phyloP scores from a whole-genome alignment of 352 stramenopile genomes.

The Plasmopara viticola region DNA sequence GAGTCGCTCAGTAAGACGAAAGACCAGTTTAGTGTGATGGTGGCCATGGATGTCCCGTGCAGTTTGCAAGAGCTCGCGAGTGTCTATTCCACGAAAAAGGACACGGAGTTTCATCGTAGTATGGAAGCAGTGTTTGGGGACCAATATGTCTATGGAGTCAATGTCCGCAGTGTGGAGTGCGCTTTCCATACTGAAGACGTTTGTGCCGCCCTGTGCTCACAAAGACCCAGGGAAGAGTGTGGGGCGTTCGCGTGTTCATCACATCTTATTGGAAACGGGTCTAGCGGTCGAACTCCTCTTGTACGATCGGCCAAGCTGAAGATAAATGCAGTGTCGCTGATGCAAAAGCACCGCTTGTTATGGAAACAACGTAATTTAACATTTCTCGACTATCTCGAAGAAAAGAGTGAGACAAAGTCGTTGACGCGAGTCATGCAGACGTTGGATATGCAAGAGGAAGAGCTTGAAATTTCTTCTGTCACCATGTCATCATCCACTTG shows the following conservation, averaged over 20 bases:
- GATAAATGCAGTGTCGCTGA: slow-evolving; percentile 49
- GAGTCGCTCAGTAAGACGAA: slow-evolving; percentile 36
- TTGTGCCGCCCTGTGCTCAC: slow-evolving; percentile 1
- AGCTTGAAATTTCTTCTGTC: slow-evolving; percentile 24
- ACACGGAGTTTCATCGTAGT: slow-evolving; percentile 46
- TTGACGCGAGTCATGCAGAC: slow-evolving; percentile 61
- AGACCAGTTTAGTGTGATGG: slow-evolving; percentile 54
- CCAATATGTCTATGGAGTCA: slow-evolving; percentile 52
- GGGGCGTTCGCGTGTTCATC: slow-evolving; percentile 16
- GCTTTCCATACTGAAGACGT: slow-evolving; percentile 3
- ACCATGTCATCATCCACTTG: slow-evolving; percentile 18
- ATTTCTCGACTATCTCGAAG: slow-evolving; percentile 56
- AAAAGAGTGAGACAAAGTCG: slow-evolving; percentile 44
- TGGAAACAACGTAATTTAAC: slow-evolving; percentile 47
- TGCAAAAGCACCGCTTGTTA: slow-evolving; percentile 38
- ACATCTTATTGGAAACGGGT: slow-evolving; percentile 3
- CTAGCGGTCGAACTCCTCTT: slow-evolving; percentile 5
- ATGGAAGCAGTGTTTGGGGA: slow-evolving; percentile 63
- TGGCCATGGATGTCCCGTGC: slow-evolving; percentile 50
- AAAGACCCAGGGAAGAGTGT: slow-evolving; percentile 4
- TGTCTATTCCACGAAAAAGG: slow-evolving; percentile 43
- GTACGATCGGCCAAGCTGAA: slow-evolving; percentile 30
- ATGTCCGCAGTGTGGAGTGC: slow-evolving; percentile 37
- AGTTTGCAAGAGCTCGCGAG: slow-evolving; percentile 55
- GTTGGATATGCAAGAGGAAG: slow-evolving; percentile 31